Conservation (phyloP, 75 land plant genomes). For the Picea sitchensis region DNA sequence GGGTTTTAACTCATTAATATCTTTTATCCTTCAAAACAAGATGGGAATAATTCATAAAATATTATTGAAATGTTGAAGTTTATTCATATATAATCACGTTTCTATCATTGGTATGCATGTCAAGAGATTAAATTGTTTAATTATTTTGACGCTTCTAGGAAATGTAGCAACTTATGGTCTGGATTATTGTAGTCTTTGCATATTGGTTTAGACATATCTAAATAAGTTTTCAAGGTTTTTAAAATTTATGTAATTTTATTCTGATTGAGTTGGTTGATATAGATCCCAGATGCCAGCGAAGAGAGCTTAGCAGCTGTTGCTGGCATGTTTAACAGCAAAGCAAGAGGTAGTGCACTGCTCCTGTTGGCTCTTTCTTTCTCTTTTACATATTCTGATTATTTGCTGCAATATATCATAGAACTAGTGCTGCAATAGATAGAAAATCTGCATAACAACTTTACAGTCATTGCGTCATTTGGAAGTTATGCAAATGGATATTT, state of each 20-base stretch:
- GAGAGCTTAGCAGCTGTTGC: slow-evolving; percentile 97
- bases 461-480: neutral
- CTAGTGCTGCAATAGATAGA: too few relatives aligned
- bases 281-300: slow-evolving; percentile 86
- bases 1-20: neutral
- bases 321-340: slow-evolving; percentile 98
- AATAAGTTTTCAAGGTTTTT: neutral
- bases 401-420: too few relatives aligned
- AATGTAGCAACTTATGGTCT: neutral
- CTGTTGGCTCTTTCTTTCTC: too few relatives aligned
- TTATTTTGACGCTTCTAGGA: neutral
- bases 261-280: slow-evolving; percentile 4
- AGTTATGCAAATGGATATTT: neutral
- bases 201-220: neutral
- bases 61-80: neutral
- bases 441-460: too few relatives aligned
- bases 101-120: neutral
- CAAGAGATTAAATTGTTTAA: neutral
- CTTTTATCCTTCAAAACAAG: neutral
- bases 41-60: neutral
- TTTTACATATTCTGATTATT: too few relatives aligned
- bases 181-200: neutral
- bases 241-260: slow-evolving; percentile 2
- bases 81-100: neutral
- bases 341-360: slow-evolving; percentile 59